Percentiles rank a stretch among this genome's conserved stretches.
Evolutionary conservation across 2,329 filamentous ascomycete species (phyloP).

Genomic region (Fusarium longipes): DNA sequence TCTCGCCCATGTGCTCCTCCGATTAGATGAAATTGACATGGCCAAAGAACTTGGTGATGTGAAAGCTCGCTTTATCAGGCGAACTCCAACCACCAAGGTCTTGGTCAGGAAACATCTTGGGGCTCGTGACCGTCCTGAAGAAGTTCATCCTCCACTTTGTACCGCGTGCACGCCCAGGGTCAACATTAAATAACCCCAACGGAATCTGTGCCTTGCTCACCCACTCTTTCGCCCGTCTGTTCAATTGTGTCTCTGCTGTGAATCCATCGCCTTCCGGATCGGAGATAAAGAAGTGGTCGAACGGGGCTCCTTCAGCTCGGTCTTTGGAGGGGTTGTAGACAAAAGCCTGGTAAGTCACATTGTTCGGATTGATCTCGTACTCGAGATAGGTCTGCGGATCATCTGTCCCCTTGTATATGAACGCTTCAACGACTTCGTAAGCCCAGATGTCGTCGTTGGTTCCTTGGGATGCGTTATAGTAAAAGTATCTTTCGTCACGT

Average conservation of each 20-base stretch:
- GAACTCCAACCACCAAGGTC: slow-evolving; percentile 59
- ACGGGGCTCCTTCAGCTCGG: slow-evolving; percentile 54
- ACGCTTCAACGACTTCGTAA: slow-evolving; percentile 64
- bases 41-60: slow-evolving; percentile 60
- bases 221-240: slow-evolving; percentile 54
- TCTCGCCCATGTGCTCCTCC: too few species aligned
- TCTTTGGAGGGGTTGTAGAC: slow-evolving; percentile 63
- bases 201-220: slow-evolving; percentile 56
- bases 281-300: slow-evolving; percentile 57
- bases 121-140: slow-evolving; percentile 59
- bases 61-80: slow-evolving; percentile 59
- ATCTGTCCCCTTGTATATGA: slow-evolving; percentile 58
- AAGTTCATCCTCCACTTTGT: slow-evolving; percentile 65
- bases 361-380: slow-evolving; percentile 63
- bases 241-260: slow-evolving; percentile 53
- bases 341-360: slow-evolving; percentile 63
- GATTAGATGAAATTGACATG: slow-evolving; percentile 53
- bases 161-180: slow-evolving; percentile 55
- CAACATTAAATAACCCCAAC: slow-evolving; percentile 62
- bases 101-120: slow-evolving; percentile 58
- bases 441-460: slow-evolving; percentile 61
- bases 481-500: slow-evolving; percentile 59
- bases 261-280: slow-evolving; percentile 57
- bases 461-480: slow-evolving; percentile 55
- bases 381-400: slow-evolving; percentile 63